Percentiles rank a stretch among this genome's conserved stretches.
These are phyloP conservation scores for Phaeoacremonium minimum DNA, from an alignment of 2,329 filamentous ascomycete genomes.

Conservation along the genomic window DNA sequence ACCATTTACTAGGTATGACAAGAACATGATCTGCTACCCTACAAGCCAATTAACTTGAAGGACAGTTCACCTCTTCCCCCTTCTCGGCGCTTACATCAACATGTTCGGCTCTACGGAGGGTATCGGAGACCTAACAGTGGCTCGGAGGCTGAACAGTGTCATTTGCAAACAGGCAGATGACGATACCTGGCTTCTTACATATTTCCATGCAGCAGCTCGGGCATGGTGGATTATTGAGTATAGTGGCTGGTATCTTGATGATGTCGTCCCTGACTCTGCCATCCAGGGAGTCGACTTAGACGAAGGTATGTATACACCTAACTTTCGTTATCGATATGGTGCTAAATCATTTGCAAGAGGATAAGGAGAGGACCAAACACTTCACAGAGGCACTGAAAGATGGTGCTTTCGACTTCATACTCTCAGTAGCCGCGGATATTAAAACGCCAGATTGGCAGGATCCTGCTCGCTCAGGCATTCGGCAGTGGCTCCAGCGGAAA, in stretches of 20 bases:
- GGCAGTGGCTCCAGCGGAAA: conserved; percentile 78
- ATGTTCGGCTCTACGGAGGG: conserved; percentile 76
- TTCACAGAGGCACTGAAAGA: conserved; percentile 79
- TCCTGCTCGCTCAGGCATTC: conserved; percentile 75
- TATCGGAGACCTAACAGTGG: conserved; percentile 61
- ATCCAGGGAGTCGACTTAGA: conserved; percentile 61
- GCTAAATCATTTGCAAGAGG: conserved; percentile 44
- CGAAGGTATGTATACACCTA: conserved; percentile 31
- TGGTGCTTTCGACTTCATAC: conserved; percentile 86
- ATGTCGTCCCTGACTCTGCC: conserved; percentile 50
- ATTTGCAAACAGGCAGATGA: conserved; percentile 65
- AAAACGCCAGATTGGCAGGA: conserved; percentile 83
- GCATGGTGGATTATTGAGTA: conserved; percentile 93
- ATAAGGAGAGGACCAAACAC: conserved; percentile 64
- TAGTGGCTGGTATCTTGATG: conserved; percentile 81
- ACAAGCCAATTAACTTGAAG: conserved; percentile 15
- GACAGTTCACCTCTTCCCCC: conserved; percentile 76
- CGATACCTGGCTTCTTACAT: conserved; percentile 66
- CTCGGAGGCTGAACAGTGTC: conserved; percentile 63
- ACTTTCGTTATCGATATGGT: too few relatives aligned
- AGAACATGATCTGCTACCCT: too few relatives aligned
- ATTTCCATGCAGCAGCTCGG: conserved; percentile 73
- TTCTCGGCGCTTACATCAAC: conserved; percentile 71
- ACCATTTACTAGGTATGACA: conserved; percentile 51
- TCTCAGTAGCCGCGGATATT: conserved; percentile 79